Evolutionary conservation across 2,329 filamentous ascomycete genomes (phyloP).

Genomic region (Seiridium unicorne): DNA sequence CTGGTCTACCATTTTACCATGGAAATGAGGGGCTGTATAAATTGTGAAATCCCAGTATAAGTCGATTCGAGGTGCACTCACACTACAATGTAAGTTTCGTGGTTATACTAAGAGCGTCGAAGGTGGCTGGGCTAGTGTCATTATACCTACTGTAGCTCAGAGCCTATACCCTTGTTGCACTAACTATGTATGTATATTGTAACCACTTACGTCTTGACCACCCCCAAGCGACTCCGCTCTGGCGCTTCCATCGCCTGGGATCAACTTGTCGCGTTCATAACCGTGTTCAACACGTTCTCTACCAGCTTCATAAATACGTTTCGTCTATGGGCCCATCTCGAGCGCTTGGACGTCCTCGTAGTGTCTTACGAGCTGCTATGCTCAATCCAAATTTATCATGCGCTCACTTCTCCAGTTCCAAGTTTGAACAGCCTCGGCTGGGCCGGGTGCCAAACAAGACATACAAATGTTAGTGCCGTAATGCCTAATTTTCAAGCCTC

Average conservation of each 20-base stretch:
- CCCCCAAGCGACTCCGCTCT: not conserved
- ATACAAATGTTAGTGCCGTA: no score
- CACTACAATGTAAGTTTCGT: no score
- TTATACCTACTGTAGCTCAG: not conserved
- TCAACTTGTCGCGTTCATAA: not conserved
- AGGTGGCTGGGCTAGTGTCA: no score
- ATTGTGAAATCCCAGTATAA: no score
- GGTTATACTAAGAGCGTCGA: no score
- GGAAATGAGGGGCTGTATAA: no score
- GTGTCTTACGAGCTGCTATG: not conserved
- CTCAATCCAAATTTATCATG: not conserved
- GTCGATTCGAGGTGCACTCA: no score
- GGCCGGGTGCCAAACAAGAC: no score
- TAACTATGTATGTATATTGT: not conserved
- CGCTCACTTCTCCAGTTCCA: not conserved
- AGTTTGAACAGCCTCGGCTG: not conserved
- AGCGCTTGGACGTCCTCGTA: not conserved
- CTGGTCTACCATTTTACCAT: no score
- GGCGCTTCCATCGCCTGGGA: not conserved
- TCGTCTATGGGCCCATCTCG: not conserved
- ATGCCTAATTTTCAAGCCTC: no score
- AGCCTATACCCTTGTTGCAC: not conserved
- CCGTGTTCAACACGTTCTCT: not conserved
- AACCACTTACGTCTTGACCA: not conserved
- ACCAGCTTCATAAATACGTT: not conserved